Conservation (phyloP, 768 basidiomycete genomes). For the Tricholoma sp. region DNA sequence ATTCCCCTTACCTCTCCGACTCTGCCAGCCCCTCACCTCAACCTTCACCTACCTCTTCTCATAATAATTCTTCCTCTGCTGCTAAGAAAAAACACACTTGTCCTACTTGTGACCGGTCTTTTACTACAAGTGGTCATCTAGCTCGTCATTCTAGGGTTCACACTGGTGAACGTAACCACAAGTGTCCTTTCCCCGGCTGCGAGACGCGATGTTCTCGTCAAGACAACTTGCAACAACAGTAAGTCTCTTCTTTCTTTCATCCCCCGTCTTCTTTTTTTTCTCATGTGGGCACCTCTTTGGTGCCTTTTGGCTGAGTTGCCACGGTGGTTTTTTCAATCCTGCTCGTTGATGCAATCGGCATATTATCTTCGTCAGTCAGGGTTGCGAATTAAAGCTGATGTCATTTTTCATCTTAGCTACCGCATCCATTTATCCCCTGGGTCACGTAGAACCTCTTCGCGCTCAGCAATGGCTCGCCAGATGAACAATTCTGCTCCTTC, state of each 20-base stretch:
- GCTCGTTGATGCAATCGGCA: neutral
- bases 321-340: too few relatives aligned
- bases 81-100: constrained; percentile 60
- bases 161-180: constrained; percentile 89
- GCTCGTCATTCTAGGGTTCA: constrained; percentile 86
- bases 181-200: constrained; percentile 93
- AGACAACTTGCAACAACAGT: constrained; percentile 77
- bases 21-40: constrained; percentile 22
- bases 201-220: constrained; percentile 87
- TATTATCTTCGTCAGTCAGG: neutral
- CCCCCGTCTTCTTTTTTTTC: neutral
- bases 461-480: constrained; percentile 50
- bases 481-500: constrained; percentile 19
- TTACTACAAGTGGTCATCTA: constrained; percentile 87
- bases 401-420: constrained; percentile 40
- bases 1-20: constrained; percentile 20
- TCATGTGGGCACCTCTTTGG: too few relatives aligned
- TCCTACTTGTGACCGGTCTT: constrained; percentile 65
- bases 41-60: constrained; percentile 17
- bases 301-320: too few relatives aligned
- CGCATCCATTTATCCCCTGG: constrained; percentile 80
- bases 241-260: constrained; percentile 17
- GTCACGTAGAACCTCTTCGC: constrained; percentile 62
- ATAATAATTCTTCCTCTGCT: constrained; percentile 11
- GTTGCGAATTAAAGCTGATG: constrained; percentile 1